Conservation (phyloP, 208 protist species). For the Tritrichomonas musculus region DNA sequence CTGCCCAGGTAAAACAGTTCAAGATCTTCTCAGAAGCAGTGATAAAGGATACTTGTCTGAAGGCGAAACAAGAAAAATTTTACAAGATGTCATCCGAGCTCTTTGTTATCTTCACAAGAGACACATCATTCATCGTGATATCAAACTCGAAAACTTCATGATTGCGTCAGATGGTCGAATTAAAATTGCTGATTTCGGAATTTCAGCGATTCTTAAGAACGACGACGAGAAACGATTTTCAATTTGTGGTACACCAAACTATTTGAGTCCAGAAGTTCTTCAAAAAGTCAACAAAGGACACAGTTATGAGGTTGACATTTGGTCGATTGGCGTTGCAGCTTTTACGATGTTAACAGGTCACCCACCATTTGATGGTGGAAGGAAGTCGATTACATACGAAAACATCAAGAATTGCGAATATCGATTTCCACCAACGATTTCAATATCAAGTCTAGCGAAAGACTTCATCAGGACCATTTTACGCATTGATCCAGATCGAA, state of each 20-base stretch:
- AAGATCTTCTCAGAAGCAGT: constrained; percentile 75
- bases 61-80: not conserved
- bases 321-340: constrained; percentile 90
- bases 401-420: constrained; percentile 79
- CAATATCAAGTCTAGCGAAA: constrained; percentile 63
- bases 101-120: not conserved
- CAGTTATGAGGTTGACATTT: constrained; percentile 90
- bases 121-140: constrained; percentile 83
- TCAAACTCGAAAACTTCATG: constrained; percentile 89
- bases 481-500: constrained; percentile 59
- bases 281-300: constrained; percentile 59
- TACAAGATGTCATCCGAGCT: not conserved
- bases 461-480: constrained; percentile 74
- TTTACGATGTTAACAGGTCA: constrained; percentile 70
- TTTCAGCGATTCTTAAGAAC: constrained; percentile 71
- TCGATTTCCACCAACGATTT: constrained; percentile 67
- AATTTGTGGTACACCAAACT: constrained; percentile 43
- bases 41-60: constrained; percentile 53
- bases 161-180: constrained; percentile 67
- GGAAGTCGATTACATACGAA: constrained; percentile 86
- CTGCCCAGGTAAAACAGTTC: constrained; percentile 76
- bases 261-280: constrained; percentile 35
- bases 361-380: constrained; percentile 89
- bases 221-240: constrained; percentile 72
- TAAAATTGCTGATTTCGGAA: constrained; percentile 84